Evolutionary conservation across 2,329 filamentous ascomycete species (phyloP), one percentile per base, ranked within the genome.

Genomic region (Fusarium algeriense): DNA sequence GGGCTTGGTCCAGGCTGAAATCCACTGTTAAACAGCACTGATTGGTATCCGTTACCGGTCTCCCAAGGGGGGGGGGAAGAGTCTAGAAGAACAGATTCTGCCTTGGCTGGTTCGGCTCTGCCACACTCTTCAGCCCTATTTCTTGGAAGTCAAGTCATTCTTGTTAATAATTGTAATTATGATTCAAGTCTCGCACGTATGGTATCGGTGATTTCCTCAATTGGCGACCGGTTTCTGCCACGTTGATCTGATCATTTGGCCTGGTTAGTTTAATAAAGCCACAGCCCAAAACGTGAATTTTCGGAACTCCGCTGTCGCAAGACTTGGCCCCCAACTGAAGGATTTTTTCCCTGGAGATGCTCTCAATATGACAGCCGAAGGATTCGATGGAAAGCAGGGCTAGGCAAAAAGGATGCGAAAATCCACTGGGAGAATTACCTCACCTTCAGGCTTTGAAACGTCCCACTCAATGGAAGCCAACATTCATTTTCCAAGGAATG

Each of bases 71-170:
- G 32, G 32, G 32, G n/a, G 32, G 13, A n/a, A 52, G n/a, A 8
- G 48, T 38, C 20, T 53, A 41, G 49, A 41, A 41, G 23, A 53
- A 34, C 13, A 53, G 35, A n/a, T 20, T 54, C 37, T 54, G 52
- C 52, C 52, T 54, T 54, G 37, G 52, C 52, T 44, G 15, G n/a
- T 19, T 11, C 6, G 12, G 23, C 8, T 34, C 37, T 44, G 15
- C 52, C 52, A 30, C 50, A n/a, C n/a, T 54, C 37, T 32, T 44
- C 37, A 54, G 52, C 52, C 28, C 52, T 54, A 35, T 26, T 50
- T 19, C 12, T 10, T 52, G 20, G 17, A 11, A 37, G 30, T 10
- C 13, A 20, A 40, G 19, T n/a, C 12, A 20, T 28, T 20, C 9
- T 12, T 35, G 12, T 19, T 14, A 1, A n/a, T 26, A 3, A 40